Percentiles rank a stretch among this genome's conserved stretches.
phyloP scores from a whole-genome alignment of 345 rosid species.

The Clarkia xantiana region DNA sequence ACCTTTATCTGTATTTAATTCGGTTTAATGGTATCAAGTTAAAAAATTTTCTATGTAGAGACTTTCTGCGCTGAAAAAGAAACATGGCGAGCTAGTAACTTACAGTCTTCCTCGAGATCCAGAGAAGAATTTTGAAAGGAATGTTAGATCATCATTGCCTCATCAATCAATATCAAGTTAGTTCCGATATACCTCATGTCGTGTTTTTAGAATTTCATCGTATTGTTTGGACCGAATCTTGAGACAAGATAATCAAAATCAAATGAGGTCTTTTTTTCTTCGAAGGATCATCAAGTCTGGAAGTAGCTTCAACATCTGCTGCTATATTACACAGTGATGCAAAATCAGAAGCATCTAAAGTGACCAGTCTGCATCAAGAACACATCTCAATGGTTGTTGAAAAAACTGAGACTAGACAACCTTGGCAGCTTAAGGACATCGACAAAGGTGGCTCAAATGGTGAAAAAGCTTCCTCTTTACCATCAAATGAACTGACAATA shows the following conservation, averaged over 20 bases:
- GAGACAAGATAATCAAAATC: neutral
- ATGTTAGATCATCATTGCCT: constrained; percentile 5
- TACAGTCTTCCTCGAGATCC: constrained; percentile 17
- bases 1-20: no score
- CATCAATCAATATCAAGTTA: neutral
- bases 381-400: no score
- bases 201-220: no score
- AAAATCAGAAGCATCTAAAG: neutral
- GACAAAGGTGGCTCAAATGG: constrained; percentile 6
- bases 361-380: neutral
- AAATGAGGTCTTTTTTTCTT: constrained; percentile 17
- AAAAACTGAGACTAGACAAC: constrained; percentile 3
- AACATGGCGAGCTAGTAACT: constrained; percentile 34
- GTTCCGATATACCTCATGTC: no score
- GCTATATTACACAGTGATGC: neutral
- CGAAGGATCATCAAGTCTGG: constrained; percentile 15
- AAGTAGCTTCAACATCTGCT: constrained; percentile 2
- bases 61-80: constrained; percentile 65
- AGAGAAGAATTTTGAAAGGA: constrained; percentile 11
- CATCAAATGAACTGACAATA: constrained; percentile 6
- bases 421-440: constrained; percentile 11
- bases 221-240: no score
- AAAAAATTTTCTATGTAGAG: constrained; percentile 34
- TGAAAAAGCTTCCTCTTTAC: constrained; percentile 11
- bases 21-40: no score